Evolutionary conservation across 2,329 filamentous ascomycete species (phyloP), one percentile per base, ranked within the genome.

Genomic region (Tolypocladium ophioglossoides): DNA sequence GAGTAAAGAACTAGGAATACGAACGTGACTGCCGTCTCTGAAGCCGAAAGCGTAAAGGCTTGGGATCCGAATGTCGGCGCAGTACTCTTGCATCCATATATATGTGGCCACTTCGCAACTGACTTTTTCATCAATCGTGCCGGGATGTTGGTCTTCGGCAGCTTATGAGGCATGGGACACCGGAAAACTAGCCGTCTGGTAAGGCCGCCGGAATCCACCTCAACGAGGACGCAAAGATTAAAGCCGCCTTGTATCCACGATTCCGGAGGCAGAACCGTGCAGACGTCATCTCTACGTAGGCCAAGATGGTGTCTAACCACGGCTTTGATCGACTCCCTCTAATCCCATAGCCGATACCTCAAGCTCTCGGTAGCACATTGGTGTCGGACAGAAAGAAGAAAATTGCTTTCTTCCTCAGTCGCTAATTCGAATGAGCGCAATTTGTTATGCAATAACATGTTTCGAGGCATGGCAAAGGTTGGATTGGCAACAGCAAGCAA

Each of bases 91-190:
- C 52, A 71, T 64, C 67, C 64, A 69, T 10, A 58, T 56, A 53
- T 69, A 69, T 30, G 61, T 61, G 56, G 62, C 66, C 8, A 65
- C 64, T 58, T 70, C 66, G 49, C 59, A 66, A 48, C 65, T 58
- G 30, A 69, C 50, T 57, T 70, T 70, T 53, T 69, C 66, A 46
- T 70, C 63, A 18, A 68, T 55, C 1, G 60, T 68, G 41, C 66
- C 65, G 5, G 61, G 58, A 37, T 59, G 53, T 16, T 24, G 41
- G 3, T 49, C 7, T 35, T 61, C 59, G 48, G 59, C 58, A 39
- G 55, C 40, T 56, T 59, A 39, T 62, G 56, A 14, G 60, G 50
- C 56, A 59, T 59, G 3, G 58, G 58, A 44, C 58, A 61, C 4
- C 56, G 55, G 41, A 61, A 56, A 27, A 57, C 50, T 7, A 57